Evolutionary conservation across 1,284 basidiomycete genomes (phyloP), one percentile per base, ranked within the genome.

Genomic region (Volvariella surrecta): DNA sequence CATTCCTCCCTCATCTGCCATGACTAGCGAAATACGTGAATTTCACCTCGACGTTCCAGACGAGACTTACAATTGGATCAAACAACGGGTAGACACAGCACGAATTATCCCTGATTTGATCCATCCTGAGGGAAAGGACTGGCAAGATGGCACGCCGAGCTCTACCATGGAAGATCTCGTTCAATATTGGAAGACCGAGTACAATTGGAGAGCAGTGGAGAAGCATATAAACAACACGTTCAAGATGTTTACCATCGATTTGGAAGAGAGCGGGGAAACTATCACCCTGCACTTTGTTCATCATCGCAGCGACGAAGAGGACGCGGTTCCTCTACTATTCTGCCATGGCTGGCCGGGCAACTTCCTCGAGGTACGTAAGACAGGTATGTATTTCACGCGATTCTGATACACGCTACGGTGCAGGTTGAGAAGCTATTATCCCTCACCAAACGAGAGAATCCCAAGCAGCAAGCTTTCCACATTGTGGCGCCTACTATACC

Each of bases 281-380:
- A 61, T 70, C 41, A 58, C 58, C n/a, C 49, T 71, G 11, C 68
- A 72, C 48, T 72, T 65, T 45, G 62, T 71, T 1, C 69, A 72
- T 48, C 58, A 68, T 45, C 55, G 58, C 42, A 68, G 67, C 48
- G 45, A 53, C 28, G 50, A 54, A 17, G 44, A 54, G 40, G 53
- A 58, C 22, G 68, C 69, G 0, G 60, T 71, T 19, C 69, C 70
- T 1, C 52, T 71, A 21, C 52, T 72, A 2, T 70, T 71, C 46
- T 60, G 65, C n/a, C 70, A 72, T 52, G 70, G 70, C 4, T 71
- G 68, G 69, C 70, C 70, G 1, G 70, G 70, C 3, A 63, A 63
- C 45, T 72, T 71, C 47, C 50, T 68, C 4, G 70, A 71, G 54
- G 68, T 63, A 19, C 17, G 49, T 24, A n/a, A 59, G 46, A n/a